Base-by-base conservation (phyloP, 345 rosid genomes). In the Sonneratia caseolaris region DNA sequence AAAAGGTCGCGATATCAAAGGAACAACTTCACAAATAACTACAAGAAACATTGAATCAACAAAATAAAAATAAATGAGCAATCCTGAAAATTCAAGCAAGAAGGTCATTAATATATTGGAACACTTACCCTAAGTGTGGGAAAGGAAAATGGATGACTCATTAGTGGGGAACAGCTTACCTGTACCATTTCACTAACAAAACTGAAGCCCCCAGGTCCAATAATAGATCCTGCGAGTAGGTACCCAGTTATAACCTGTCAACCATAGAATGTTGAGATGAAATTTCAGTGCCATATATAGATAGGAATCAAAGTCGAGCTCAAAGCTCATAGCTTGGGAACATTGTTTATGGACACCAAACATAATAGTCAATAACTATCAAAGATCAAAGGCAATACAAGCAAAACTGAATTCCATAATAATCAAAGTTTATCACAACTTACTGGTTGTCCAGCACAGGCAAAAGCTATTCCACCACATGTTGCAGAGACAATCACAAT, bases 371-470 rank as follows among this genome's bases (percentile, higher is more conserved):
- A 71, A 68, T 70, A 38, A 74, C 66, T 83, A 56, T 55, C 76
- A 68, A 36, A 66, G 56, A 43, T 13, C 21, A 66, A 49, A 53
- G 36, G 15, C 49, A 62, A 71, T 35, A 71, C 53, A 21, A 45
- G 32, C 12, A 35, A 37, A 6, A 68, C n/a, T 68, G 75, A 62
- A 40, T n/a, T 47, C 65, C 16, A 19, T 51, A 43, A 37, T 71
- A 67, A 37, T 62, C 66, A 62, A 27, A 35, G 66, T 14, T 35
- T 61, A 21, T 22, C 3, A 49, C 64, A 67, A 53, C 93, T 78
- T 69, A 94, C 99, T 87, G 97, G 97, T 81, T 91, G 99, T 76
- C 99, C 97, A 85, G 97, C 96, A 82, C 95, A 94, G 70, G 97
- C 99, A 84, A 94, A 94, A 59, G 97, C 99, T 75, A 94, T 90